Conservation (phyloP, 345 rosid genomes). For the Anacardium occidentale region DNA sequence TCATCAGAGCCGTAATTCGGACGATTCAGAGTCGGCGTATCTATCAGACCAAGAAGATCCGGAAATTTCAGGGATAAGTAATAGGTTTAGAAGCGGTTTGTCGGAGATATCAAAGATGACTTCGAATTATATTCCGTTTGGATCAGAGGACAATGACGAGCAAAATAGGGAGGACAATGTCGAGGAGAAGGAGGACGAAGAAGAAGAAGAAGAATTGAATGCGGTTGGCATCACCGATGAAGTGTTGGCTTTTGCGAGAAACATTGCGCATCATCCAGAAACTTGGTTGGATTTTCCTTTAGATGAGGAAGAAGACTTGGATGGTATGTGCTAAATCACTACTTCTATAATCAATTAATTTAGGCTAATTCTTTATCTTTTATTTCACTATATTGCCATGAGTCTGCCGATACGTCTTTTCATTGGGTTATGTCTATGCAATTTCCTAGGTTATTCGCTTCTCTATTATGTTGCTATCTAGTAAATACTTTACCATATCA, state of each 20-base stretch:
- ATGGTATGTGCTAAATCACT: conserved; percentile 44
- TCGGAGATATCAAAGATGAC: conserved; percentile 49
- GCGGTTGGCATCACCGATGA: conserved; percentile 77
- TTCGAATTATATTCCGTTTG: conserved; percentile 41
- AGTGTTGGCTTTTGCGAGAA: conserved; percentile 80
- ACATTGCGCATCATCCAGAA: conserved; percentile 90
- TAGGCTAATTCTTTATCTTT: neutral
- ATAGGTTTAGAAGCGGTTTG: conserved; percentile 38
- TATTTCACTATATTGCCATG: neutral
- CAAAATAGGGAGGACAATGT: conserved; percentile 29
- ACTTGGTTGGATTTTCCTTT: conserved; percentile 96
- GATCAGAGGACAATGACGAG: conserved; percentile 39
- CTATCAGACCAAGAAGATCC: conserved; percentile 32
- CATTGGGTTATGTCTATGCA: neutral
- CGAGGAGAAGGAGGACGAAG: conserved; percentile 30
- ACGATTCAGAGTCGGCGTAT: conserved; percentile 31
- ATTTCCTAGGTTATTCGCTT: neutral
- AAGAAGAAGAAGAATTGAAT: conserved; percentile 21
- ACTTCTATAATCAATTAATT: neutral
- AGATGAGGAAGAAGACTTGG: conserved; percentile 77
- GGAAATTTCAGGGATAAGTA: conserved; percentile 47
- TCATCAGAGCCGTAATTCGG: conserved; percentile 14
- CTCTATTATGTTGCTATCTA: neutral
- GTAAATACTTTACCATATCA: neutral
- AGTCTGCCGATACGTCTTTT: neutral